Conservation (phyloP, 2,329 filamentous ascomycete species). For the Beauveria australis region DNA sequence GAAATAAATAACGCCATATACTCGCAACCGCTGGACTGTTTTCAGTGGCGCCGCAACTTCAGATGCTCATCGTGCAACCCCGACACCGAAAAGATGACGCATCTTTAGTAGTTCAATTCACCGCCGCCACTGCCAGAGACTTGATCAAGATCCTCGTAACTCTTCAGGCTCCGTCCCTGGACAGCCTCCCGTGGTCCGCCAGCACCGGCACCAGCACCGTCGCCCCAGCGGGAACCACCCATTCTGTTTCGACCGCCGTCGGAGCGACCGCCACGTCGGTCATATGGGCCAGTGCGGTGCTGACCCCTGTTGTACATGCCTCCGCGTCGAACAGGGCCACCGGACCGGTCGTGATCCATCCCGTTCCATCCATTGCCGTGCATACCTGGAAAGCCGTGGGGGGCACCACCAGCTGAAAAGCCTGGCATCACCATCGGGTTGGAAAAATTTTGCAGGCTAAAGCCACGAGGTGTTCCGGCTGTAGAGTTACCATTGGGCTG, state of each 20-base stretch:
- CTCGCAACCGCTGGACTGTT: neutral
- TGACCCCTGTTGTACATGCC: constrained; percentile 44
- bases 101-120: constrained; percentile 75
- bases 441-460: constrained; percentile 72
- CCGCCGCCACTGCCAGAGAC: constrained; percentile 65
- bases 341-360: constrained; percentile 47
- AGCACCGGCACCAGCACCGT: constrained; percentile 66
- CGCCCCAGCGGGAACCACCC: constrained; percentile 57
- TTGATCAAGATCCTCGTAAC: constrained; percentile 94
- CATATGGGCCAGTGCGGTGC: constrained; percentile 64
- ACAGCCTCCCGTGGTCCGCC: constrained; percentile 86
- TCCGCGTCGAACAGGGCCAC: constrained; percentile 63
- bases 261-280: constrained; percentile 54
- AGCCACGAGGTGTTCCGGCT: constrained; percentile 81
- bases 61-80: neutral
- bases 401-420: constrained; percentile 46
- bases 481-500: constrained; percentile 66
- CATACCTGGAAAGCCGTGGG: constrained; percentile 46
- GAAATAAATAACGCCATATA: constrained; percentile 1
- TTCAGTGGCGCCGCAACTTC: neutral
- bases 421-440: constrained; percentile 52
- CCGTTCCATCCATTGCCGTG: constrained; percentile 43
- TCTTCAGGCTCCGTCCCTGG: constrained; percentile 86
- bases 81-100: neutral
- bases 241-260: constrained; percentile 43